Evolutionary conservation across 495 filamentous ascomycete genomes (phyloP), one percentile per base, ranked within the genome.

Genomic region (Talaromyces proteolyticus): DNA sequence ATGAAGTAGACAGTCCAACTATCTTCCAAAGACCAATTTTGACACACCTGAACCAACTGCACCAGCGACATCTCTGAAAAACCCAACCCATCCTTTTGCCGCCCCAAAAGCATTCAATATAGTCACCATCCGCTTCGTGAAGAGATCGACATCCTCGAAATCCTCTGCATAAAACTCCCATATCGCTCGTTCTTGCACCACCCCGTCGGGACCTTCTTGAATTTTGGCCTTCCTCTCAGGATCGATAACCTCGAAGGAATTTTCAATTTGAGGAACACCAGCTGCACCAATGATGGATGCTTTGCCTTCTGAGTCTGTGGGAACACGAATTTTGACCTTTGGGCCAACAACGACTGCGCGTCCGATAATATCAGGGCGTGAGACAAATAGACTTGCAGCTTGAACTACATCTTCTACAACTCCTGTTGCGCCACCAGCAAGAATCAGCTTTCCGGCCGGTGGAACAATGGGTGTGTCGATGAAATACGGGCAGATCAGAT

Each of bases 401-500:
- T 81, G 74, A 0, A 81, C 70, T 7, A 84, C 73, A 54, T 85
- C 80, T 41, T 79, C 75, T 4, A 75, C 44, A 23, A 69, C 65
- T 3, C 71, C 80, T 50, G 70, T 61, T 10, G 63, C 69, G 1
- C 65, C 66, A 12, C 84, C 84, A 2, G 81, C 76, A 3, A 87
- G 61, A 8, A 84, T 7, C 8, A 68, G 44, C 36, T 76, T 57
- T 6, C 54, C 79, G 0, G 40, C 17, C 6, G 52, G 39, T 0
- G 66, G 57, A 14, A 82, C 25, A 12, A 88, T 64, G 3, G 80
- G 78, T 14, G 85, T 87, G 44, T 84, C 75, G 41, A 87, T 78
- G 54, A 84, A 87, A 54, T 87, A 88, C 3, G 84, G 84, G 49
- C 66, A 73, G 12, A 88, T 47, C 38, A 84, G 58, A 51, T 86